Conservation (phyloP, 257 asterid genomes). For the Fraxinus cuspidata region DNA sequence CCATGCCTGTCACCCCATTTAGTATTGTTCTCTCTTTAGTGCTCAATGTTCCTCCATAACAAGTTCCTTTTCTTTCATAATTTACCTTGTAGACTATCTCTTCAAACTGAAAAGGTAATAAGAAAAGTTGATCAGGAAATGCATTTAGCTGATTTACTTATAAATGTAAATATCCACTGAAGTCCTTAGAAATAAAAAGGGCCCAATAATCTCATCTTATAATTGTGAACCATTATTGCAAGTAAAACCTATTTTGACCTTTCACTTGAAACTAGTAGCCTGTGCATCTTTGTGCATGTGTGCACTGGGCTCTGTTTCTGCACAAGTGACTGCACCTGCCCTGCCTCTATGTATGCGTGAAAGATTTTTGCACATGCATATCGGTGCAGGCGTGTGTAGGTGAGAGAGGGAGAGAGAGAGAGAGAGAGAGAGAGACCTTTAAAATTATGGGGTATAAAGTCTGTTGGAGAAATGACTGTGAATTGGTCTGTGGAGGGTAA, state of each 20-base stretch:
- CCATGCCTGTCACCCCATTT: constrained; percentile 86
- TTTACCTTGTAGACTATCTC: constrained; percentile 77
- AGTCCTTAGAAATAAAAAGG: constrained; percentile 6
- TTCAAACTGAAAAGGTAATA: constrained; percentile 64
- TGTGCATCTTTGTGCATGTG: constrained; percentile 6
- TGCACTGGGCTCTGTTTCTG: constrained; percentile 1
- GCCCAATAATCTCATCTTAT: neutral
- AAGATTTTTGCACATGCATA: neutral
- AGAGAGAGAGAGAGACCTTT: constrained; percentile 52
- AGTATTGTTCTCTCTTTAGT: constrained; percentile 73
- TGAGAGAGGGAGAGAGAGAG: neutral
- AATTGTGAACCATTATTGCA: constrained; percentile 4
- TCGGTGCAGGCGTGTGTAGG: constrained; percentile 16
- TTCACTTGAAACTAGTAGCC: neutral
- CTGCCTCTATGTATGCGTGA: neutral
- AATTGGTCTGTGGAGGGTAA: constrained; percentile 42
- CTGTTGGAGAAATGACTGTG: constrained; percentile 56
- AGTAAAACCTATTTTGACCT: constrained; percentile 1
- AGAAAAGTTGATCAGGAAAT: constrained; percentile 13
- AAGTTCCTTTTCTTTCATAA: constrained; percentile 41
- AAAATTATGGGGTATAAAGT: constrained; percentile 58
- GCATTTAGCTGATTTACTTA: constrained; percentile 4
- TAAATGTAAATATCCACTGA: constrained; percentile 16
- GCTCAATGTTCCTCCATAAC: constrained; percentile 40
- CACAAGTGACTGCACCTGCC: neutral